Conservation (phyloP, 768 basidiomycete genomes). For the Pulveroboletus sp. region DNA sequence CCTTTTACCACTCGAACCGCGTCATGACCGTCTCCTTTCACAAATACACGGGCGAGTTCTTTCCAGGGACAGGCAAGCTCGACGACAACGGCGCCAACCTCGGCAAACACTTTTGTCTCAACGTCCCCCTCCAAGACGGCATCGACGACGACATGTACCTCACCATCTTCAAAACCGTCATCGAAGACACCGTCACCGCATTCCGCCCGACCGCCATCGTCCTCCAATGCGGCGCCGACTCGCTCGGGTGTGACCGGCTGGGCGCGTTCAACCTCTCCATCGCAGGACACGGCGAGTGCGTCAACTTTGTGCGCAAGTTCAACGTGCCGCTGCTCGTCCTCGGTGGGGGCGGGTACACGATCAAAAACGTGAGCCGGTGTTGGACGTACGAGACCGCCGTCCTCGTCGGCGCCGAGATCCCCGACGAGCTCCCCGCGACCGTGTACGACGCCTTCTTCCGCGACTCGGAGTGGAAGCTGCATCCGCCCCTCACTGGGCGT, state of each 20-base stretch:
- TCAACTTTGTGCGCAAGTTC: constrained; percentile 93
- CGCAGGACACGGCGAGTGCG: constrained; percentile 96
- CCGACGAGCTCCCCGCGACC: constrained; percentile 84
- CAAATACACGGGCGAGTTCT: constrained; percentile 98
- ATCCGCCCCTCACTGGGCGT: constrained; percentile 87
- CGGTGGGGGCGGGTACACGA: constrained; percentile 95
- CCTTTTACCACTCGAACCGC: constrained; percentile 97
- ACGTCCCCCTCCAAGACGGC: constrained; percentile 93
- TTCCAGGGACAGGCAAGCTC: constrained; percentile 94
- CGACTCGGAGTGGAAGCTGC: constrained; percentile 88
- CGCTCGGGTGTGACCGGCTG: constrained; percentile 89
- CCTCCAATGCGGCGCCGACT: constrained; percentile 96
- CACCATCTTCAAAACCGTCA: constrained; percentile 91
- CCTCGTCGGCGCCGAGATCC: constrained; percentile 77
- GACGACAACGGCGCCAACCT: constrained; percentile 87
- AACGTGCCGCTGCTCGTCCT: constrained; percentile 87
- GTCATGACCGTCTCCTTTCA: constrained; percentile 99
- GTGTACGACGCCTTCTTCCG: constrained; percentile 92
- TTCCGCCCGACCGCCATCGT: constrained; percentile 92
- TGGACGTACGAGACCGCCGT: constrained; percentile 99
- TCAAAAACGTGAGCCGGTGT: constrained; percentile 96
- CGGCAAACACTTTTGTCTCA: constrained; percentile 93
- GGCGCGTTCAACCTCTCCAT: constrained; percentile 98
- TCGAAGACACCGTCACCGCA: constrained; percentile 87
- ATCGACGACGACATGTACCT: constrained; percentile 98